These are phyloP conservation scores for Dacryopinax primogenitus DNA, from an alignment of 768 basidiomycete genomes.

Conservation along the genomic window DNA sequence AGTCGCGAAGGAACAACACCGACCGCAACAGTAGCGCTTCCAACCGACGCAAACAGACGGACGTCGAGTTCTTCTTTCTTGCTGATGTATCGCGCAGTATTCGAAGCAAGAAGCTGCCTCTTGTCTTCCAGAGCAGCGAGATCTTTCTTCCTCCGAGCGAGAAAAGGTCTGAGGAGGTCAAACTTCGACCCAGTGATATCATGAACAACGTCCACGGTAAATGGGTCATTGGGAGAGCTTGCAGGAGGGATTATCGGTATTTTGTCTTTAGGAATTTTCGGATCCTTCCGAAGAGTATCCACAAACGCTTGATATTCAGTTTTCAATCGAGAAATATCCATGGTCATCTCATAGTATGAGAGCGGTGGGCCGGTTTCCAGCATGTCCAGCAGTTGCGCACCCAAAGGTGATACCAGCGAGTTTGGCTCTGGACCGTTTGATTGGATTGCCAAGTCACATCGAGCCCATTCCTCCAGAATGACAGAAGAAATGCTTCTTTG, in stretches of 20 bases:
- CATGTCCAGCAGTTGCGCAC: slow-evolving; percentile 51
- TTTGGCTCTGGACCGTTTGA: slow-evolving; percentile 36
- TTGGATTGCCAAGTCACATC: slow-evolving; percentile 22
- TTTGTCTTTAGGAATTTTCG: slow-evolving; percentile 65
- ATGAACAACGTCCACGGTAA: slow-evolving; percentile 68
- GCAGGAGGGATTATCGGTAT: slow-evolving; percentile 69
- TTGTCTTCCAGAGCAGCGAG: slow-evolving; percentile 63
- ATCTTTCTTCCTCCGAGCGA: slow-evolving; percentile 68
- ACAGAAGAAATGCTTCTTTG: slow-evolving; percentile 79
- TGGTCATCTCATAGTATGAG: slow-evolving; percentile 84
- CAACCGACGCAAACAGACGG: slow-evolving; percentile 78
- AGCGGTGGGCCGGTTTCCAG: slow-evolving; percentile 63
- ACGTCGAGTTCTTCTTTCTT: slow-evolving; percentile 76
- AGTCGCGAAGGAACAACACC: slow-evolving; percentile 80
- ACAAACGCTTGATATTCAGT: slow-evolving; percentile 66
- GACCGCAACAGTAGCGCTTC: slow-evolving; percentile 81
- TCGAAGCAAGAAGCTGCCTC: slow-evolving; percentile 49
- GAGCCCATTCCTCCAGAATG: slow-evolving; percentile 86
- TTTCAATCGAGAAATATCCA: slow-evolving; percentile 65
- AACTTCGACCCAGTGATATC: slow-evolving; percentile 58
- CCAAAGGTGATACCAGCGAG: slow-evolving; percentile 52
- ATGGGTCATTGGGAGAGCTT: slow-evolving; percentile 63
- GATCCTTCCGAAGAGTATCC: slow-evolving; percentile 72
- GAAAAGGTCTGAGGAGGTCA: slow-evolving; percentile 54
- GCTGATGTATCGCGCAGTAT: slow-evolving; percentile 66